phyloP scores from a whole-genome alignment of 371 early-diverging fungal genomes.

The Mortierella sp. region DNA sequence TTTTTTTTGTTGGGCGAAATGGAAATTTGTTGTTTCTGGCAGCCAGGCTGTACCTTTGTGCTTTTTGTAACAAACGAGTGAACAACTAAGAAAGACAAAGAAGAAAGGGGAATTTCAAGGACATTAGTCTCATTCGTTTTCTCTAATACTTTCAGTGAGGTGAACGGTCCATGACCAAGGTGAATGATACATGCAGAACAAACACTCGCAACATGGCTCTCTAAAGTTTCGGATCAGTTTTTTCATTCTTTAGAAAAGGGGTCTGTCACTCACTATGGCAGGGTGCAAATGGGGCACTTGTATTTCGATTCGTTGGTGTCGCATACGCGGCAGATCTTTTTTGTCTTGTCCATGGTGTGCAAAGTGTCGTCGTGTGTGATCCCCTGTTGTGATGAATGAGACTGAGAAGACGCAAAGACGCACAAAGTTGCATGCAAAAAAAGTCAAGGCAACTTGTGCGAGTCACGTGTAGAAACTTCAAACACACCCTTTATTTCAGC shows the following conservation, averaged over 20 bases:
- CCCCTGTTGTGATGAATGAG: neutral
- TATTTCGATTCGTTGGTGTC: conserved; percentile 40
- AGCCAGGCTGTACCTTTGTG: conserved; percentile 43
- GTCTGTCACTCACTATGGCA: conserved; percentile 43
- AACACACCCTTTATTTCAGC: neutral
- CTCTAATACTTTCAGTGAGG: neutral
- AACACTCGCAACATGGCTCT: neutral
- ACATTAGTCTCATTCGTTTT: neutral
- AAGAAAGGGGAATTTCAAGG: neutral
- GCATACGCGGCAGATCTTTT: conserved; percentile 49
- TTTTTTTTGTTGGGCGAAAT: no score
- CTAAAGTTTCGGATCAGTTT: neutral
- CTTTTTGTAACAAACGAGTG: conserved; percentile 52
- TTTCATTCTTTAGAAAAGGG: neutral
- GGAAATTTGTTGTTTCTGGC: no score
- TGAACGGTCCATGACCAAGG: neutral
- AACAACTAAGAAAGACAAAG: conserved; percentile 26
- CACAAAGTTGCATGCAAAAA: neutral
- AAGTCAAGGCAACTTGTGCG: neutral
- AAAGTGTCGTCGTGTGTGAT: neutral
- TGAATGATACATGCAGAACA: neutral
- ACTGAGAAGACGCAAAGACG: neutral
- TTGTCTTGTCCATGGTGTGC: conserved; percentile 40
- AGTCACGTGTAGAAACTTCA: neutral
- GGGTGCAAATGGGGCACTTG: conserved; percentile 53